Conservation (phyloP, 2,329 filamentous ascomycete species). For the Albophoma yamanashiensis region DNA sequence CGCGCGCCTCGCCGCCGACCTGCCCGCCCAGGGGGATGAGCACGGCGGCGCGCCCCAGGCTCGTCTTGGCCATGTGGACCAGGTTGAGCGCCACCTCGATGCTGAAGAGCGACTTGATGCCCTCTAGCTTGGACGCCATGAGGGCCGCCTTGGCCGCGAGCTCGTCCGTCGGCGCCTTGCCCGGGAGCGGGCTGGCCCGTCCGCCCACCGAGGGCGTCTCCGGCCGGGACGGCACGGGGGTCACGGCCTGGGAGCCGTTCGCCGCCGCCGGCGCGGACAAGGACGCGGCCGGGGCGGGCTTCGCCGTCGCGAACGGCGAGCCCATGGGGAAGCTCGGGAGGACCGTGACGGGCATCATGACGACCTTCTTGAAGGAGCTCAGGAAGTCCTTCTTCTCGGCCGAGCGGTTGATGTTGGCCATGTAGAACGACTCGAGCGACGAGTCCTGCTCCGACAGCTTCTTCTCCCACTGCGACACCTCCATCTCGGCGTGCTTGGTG, state of each 20-base stretch:
- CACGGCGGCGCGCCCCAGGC: conserved; percentile 72
- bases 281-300: conserved; percentile 14
- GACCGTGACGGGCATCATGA: conserved; percentile 97
- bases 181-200: conserved; percentile 30
- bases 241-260: conserved; percentile 14
- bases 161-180: conserved; percentile 75
- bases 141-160: conserved; percentile 94
- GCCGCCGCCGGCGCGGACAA: conserved; percentile 3
- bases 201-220: conserved; percentile 35
- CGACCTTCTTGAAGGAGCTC: conserved; percentile 93
- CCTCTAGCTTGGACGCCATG: conserved; percentile 89
- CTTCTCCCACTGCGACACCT: conserved; percentile 82
- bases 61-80: conserved; percentile 79
- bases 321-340: conserved; percentile 57
- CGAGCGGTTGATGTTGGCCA: conserved; percentile 89
- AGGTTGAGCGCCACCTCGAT: conserved; percentile 89
- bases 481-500: conserved; percentile 59
- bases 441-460: conserved; percentile 86
- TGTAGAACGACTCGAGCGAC: conserved; percentile 84
- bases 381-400: conserved; percentile 95
- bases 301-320: conserved; percentile 43
- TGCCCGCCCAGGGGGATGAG: conserved; percentile 75
- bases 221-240: conserved; percentile 33
- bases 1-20: conserved; percentile 69
- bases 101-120: conserved; percentile 89